Evolutionary conservation across 179 eudicot genomes (phyloP), one percentile per base, ranked within the genome.

Genomic region (Silene noctiflora): DNA sequence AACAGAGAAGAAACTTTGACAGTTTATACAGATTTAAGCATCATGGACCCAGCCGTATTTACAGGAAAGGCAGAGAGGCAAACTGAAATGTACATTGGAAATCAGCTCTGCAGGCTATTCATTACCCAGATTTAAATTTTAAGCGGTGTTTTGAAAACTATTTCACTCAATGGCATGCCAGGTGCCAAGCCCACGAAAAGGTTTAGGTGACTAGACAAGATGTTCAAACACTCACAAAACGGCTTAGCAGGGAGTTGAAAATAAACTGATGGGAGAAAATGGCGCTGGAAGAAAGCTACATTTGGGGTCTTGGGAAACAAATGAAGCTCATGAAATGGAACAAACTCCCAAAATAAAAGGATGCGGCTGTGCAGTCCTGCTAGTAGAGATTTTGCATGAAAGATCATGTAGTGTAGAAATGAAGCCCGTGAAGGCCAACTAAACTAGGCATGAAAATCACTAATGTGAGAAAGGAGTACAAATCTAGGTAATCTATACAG

Each of bases 301-400:
- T 4, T 62, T 67, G 70, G 12, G 56, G 56, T 42, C n/a, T 27
- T 27, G 72, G 20, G 17, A 20, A 68, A 19, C 12, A 29, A 7
- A 68, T 44, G 31, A 42, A 58, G 72, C 72, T 46, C 14, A 11
- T 44, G 58, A 69, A 44, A 22, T 19, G 58, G 72, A 69, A 46
- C 29, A 9, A 69, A 69, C 24, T 9, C 29, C 19, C 58, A 42
- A 3, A 46, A 8, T 3, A 20, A 21, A 69, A 68, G 19, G 59
- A 67, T 67, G 71, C 14, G 10, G 46, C 14, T 67, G 53, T 67
- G n/a, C n/a, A n/a, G n/a, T n/a, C n/a, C n/a, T n/a, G 25, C 1
- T 20, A 13, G 59, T 39, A 67, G 58, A 4, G 19, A 20, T 35
- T 67, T n/a, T 67, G 14, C 55, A n/a, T 31, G 20, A 19, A 29